Conservation (phyloP, 169 alveolate genomes). For the Cryptosporidium ubiquitum region DNA sequence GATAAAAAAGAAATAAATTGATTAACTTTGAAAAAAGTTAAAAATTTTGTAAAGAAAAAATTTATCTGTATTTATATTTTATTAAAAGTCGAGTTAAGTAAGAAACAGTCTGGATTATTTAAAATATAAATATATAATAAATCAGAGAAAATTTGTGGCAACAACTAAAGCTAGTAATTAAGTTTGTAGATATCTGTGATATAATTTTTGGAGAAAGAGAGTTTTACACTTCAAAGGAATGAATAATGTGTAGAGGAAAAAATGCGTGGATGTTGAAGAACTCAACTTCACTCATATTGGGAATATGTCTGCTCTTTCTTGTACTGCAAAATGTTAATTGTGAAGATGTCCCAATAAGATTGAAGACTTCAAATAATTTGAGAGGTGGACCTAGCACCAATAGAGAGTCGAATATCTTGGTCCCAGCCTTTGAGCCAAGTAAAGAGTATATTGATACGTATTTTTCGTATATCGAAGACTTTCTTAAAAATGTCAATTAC, state of each 20-base stretch:
- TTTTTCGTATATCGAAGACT: neutral
- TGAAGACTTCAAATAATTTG: conserved; percentile 19
- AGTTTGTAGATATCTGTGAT: neutral
- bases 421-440: conserved; percentile 27
- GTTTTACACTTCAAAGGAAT: neutral
- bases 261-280: neutral
- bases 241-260: neutral
- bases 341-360: conserved; percentile 36
- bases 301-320: neutral
- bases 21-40: neutral
- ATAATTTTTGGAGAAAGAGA: neutral
- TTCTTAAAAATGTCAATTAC: conserved; percentile 12
- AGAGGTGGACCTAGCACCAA: conserved; percentile 25
- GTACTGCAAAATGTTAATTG: neutral
- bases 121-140: too few relatives aligned
- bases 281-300: neutral
- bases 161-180: neutral
- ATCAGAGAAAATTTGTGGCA: neutral
- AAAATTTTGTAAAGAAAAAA: neutral
- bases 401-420: conserved; percentile 1
- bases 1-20: neutral
- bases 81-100: neutral
- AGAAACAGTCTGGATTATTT: neutral
- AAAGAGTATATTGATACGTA: conserved; percentile 30
- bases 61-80: neutral